Base-by-base conservation (phyloP, 257 asterid species). In the Lycium barbarum region DNA sequence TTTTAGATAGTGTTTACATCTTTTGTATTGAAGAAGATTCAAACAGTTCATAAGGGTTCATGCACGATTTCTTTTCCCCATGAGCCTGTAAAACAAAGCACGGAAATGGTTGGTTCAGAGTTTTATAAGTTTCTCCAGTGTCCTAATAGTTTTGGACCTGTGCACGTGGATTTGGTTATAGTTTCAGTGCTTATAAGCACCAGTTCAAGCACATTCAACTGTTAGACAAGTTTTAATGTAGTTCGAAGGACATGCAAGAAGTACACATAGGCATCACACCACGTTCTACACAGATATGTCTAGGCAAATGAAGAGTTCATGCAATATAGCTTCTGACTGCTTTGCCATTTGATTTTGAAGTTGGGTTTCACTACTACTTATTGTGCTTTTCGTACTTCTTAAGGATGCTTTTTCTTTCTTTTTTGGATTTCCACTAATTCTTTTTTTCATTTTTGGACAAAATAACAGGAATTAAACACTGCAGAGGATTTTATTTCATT, bases 401-500 rank as follows among this genome's bases (percentile, higher is more conserved):
- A 67, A 33, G 65, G 22, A 26, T 53, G 65, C 53, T 78, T 72
- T 79, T 40, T 15, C 68, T 38, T 49, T 58, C 51, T 86, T 59
- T 81, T 54, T 61, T 74, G 36, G 70, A 61, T 81, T 54, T 84
- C 80, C 62, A 18, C 62, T 63, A 49, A 49, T 58, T 22, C 65
- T 74, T 81, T 18, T 61, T 89, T 84, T 26, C 38, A 51, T 78
- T 14, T 14, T 4, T 17, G 62, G 40, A 36, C 58, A 83, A 83
- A 83, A 65, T 83, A 68, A 68, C 97, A 96, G 99, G 99, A 96
- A 88, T 88, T 96, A 61, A 96, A 96, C 88, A 96, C 98, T 9
- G 98, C 98, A 0, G 97, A 93, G 90, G 98, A 92, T 85, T 96
- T 96, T 86, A 96, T 96, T 85, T 89, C 98, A 54, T 87, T 92